These are phyloP conservation scores for Chamaecrista fasciculata DNA, from an alignment of 306 rosid genomes.

Conservation along the genomic window DNA sequence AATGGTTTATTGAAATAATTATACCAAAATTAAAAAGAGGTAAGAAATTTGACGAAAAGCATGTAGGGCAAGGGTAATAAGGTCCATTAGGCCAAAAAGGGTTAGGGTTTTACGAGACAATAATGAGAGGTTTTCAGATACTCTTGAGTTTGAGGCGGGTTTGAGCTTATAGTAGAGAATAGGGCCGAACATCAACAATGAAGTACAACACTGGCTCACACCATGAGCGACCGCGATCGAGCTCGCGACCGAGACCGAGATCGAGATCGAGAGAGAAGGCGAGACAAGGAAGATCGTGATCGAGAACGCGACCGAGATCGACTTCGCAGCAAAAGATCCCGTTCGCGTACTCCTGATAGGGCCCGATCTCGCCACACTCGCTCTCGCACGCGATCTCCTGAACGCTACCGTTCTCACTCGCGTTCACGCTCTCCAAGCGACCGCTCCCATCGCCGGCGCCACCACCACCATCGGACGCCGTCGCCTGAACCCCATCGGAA, in stretches of 20 bases:
- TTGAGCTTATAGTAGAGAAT: too few relatives aligned
- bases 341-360: conserved; percentile 73
- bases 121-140: neutral
- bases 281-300: conserved; percentile 44
- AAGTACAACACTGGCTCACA: neutral
- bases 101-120: neutral
- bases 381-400: conserved; percentile 70
- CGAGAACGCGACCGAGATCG: conserved; percentile 65
- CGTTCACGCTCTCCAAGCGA: conserved; percentile 65
- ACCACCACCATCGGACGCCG: conserved; percentile 62
- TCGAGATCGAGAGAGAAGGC: conserved; percentile 50
- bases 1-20: too few relatives aligned
- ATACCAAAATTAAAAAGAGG: too few relatives aligned
- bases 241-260: conserved; percentile 46
- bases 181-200: neutral
- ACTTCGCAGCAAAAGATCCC: conserved; percentile 64
- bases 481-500: conserved; percentile 67
- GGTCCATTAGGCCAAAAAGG: neutral
- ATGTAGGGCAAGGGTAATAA: too few relatives aligned
- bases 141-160: too few relatives aligned
- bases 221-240: conserved; percentile 54
- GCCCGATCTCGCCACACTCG: conserved; percentile 67
- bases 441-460: conserved; percentile 63
- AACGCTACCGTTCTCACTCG: conserved; percentile 35
- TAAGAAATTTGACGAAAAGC: too few relatives aligned